Base-by-base conservation (phyloP, 257 asterid genomes). In the Apocynum venetum region DNA sequence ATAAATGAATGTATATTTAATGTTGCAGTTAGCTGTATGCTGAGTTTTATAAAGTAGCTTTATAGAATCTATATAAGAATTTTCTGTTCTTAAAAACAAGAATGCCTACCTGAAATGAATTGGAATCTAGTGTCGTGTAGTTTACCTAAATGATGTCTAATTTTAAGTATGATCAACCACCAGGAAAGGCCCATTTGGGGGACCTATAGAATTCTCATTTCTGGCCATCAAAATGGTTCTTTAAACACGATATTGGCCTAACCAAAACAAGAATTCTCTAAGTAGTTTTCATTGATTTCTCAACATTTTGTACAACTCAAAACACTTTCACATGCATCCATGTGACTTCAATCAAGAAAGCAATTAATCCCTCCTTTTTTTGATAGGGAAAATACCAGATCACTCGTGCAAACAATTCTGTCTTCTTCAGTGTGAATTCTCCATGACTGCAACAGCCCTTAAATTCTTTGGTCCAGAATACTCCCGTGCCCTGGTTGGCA, bases 321-420 rank as follows among this genome's bases (percentile, higher is more conserved):
- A 60, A 63, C 31, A 48, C 40, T 35, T 47, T 65, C 79, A 65
- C 79, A 65, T 76, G 79, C 66, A 66, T 51, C 74, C 79, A 76
- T 76, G 79, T 76, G 79, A 65, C 53, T 76, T 76, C 43, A 51
- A 2, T 76, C 13, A 65, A 65, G 79, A 65, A 6, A 65, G 43
- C 72, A 38, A 4, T 48, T 13, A 63, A 20, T 46, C 71, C 36
- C 60, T 25, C 69, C 69, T 57, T 25, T 6, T 55, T 60, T 5
- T 75, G 71, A 75, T 46, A 59, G 55, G 31, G 19, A 44, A 11
- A 57, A 0, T 56, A 35, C 66, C 57, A 61, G 19, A 52, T 61
- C 71, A 46, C 72, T 75, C 78, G 78, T 60, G 78, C 72, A 47
- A 35, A 75, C 61, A 46, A 46, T 75, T 75, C 72, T 60, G 78